These are phyloP conservation scores for Sugiyamaella xylanicola DNA, from an alignment of 1,139 yeast genomes.

Conservation along the genomic window DNA sequence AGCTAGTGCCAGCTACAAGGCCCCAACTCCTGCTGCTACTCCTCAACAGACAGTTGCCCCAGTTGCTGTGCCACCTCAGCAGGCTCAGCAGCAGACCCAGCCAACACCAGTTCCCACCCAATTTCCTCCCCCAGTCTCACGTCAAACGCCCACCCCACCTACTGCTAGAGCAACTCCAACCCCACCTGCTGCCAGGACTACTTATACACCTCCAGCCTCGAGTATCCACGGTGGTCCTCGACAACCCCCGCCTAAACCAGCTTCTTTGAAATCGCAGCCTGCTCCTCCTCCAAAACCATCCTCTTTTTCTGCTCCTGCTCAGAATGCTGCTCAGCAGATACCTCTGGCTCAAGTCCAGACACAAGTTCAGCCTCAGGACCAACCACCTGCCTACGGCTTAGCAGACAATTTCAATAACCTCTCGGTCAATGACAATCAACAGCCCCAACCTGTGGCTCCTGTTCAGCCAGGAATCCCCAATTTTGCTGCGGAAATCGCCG, in stretches of 20 bases:
- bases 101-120: constrained; percentile 1
- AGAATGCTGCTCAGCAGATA: too few species aligned
- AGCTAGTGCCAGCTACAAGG: constrained; percentile 21
- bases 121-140: constrained; percentile 5
- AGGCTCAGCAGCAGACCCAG: constrained; percentile 17
- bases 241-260: constrained; percentile 22
- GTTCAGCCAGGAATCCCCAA: constrained; percentile 30
- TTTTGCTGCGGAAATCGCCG: constrained; percentile 41
- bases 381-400: constrained; percentile 2
- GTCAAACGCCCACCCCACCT: constrained; percentile 8
- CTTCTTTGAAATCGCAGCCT: constrained; percentile 11
- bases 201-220: constrained; percentile 18
- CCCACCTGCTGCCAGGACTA: constrained; percentile 1
- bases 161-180: background rate
- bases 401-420: background rate
- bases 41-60: background rate
- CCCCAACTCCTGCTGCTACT: constrained; percentile 2
- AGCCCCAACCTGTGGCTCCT: constrained; percentile 12
- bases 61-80: constrained; percentile 18
- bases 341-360: background rate
- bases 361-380: constrained; percentile 19
- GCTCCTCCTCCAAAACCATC: constrained; percentile 22
- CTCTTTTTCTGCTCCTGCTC: background rate
- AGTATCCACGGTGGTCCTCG: constrained; percentile 14
- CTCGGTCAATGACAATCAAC: constrained; percentile 2